Evolutionary conservation across 306 rosid genomes (phyloP).

Genomic region (Acacia confusa): DNA sequence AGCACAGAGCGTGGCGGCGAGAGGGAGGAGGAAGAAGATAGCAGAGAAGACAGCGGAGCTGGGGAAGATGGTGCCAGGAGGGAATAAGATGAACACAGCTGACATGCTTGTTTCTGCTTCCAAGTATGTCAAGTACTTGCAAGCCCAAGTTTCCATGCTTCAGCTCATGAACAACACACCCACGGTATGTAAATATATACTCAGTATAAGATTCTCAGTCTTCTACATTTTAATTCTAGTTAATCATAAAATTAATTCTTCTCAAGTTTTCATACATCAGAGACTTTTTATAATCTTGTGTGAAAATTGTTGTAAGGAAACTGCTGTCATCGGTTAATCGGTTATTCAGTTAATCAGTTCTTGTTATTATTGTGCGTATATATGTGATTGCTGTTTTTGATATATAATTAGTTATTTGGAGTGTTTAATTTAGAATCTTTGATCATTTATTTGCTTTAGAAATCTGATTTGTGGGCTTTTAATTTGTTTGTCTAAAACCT

Average conservation of each 20-base stretch:
- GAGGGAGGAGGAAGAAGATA: constrained; percentile 83
- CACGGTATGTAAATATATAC: constrained; percentile 21
- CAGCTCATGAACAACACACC: constrained; percentile 39
- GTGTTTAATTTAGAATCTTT: neutral
- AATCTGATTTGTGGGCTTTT: neutral
- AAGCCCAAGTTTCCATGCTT: constrained; percentile 66
- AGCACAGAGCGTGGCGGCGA: constrained; percentile 66
- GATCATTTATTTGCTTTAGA: neutral
- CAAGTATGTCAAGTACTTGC: constrained; percentile 74
- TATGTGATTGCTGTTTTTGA: neutral
- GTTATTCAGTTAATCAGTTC: neutral
- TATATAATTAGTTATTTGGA: neutral
- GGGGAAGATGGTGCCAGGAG: constrained; percentile 76
- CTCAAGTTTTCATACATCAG: too few relatives aligned
- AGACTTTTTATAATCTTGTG: neutral
- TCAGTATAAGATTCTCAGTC: neutral
- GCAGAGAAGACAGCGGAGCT: constrained; percentile 78
- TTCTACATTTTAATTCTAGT: neutral
- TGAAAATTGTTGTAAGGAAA: neutral
- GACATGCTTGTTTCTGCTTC: constrained; percentile 78
- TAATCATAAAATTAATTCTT: too few relatives aligned
- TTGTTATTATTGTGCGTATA: neutral
- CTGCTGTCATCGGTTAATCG: neutral
- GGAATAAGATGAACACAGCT: constrained; percentile 83
- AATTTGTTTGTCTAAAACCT: neutral